Percentiles rank a stretch among this genome's conserved stretches.
These are phyloP conservation scores for Leccinellum luteum DNA, from an alignment of 768 basidiomycete genomes.

Conservation along the genomic window DNA sequence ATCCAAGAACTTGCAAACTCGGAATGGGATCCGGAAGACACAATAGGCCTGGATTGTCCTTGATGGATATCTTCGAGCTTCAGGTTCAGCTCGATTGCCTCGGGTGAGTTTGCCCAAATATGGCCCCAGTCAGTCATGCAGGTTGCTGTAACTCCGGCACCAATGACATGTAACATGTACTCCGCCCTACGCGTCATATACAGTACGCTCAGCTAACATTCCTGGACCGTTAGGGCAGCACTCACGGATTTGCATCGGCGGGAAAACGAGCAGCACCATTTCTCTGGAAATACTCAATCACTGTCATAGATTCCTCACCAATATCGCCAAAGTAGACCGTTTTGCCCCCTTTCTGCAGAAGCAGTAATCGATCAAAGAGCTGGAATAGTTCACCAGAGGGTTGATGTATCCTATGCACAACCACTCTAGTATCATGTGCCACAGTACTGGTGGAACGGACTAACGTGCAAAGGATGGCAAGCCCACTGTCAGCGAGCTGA, in stretches of 20 bases:
- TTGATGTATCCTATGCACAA: slow-evolving; percentile 18
- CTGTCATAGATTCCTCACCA: slow-evolving; percentile 19
- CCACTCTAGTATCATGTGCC: not conserved
- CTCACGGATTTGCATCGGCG: slow-evolving; percentile 25
- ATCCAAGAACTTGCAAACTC: slow-evolving; percentile 41
- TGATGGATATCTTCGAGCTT: slow-evolving; percentile 46
- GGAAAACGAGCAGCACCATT: slow-evolving; percentile 20
- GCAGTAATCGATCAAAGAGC: slow-evolving; percentile 47
- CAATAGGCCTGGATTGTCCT: slow-evolving; percentile 26
- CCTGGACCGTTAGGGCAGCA: not conserved
- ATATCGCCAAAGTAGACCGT: slow-evolving; percentile 65
- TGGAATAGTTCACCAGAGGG: slow-evolving; percentile 52
- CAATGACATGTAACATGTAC: slow-evolving; percentile 52
- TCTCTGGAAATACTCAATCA: slow-evolving; percentile 24
- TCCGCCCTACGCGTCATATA: slow-evolving; percentile 35
- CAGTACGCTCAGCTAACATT: not conserved
- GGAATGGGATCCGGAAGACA: slow-evolving; percentile 19
- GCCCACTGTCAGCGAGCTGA: slow-evolving; percentile 52
- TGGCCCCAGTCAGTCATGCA: slow-evolving; percentile 48
- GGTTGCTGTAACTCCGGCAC: slow-evolving; percentile 52
- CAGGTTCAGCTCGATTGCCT: slow-evolving; percentile 35
- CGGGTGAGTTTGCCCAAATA: slow-evolving; percentile 44
- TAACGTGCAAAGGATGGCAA: slow-evolving; percentile 55
- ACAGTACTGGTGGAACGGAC: slow-evolving; percentile 10
- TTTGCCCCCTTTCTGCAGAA: slow-evolving; percentile 52